Evolutionary conservation across 2,329 filamentous ascomycete species (phyloP).

Genomic region (Hymenotorrendiella dingleyae): DNA sequence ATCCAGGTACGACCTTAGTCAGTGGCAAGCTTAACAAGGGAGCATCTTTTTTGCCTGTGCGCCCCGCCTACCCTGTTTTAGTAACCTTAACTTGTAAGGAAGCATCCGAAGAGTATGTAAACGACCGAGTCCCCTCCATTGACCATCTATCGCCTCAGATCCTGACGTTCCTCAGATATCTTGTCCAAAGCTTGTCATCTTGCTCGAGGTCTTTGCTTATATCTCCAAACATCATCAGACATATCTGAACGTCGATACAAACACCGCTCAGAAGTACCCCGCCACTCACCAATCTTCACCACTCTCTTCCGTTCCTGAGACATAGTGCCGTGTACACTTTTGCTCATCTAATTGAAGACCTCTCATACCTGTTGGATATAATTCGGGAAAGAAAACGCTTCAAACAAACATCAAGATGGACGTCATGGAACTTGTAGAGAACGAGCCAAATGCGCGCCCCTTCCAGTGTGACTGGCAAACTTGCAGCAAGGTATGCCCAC

Average conservation of each 20-base stretch:
- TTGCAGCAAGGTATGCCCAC: conserved; percentile 51
- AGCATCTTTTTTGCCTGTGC: conserved; percentile 23
- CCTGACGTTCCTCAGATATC: conserved; percentile 24
- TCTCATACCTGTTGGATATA: neutral
- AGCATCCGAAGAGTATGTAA: conserved; percentile 27
- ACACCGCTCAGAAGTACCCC: too few species aligned
- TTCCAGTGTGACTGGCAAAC: conserved; percentile 59
- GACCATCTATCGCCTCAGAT: conserved; percentile 16
- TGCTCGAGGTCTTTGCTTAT: neutral
- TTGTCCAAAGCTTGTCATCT: conserved; percentile 7
- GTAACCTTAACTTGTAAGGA: conserved; percentile 16
- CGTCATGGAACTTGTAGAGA: conserved; percentile 59
- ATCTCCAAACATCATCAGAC: conserved; percentile 3
- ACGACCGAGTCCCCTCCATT: conserved; percentile 18
- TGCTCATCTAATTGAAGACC: conserved; percentile 3
- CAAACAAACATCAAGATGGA: conserved; percentile 41
- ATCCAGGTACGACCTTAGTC: conserved; percentile 18
- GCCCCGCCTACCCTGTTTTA: conserved; percentile 23
- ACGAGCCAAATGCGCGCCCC: conserved; percentile 55
- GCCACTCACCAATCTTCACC: too few species aligned
- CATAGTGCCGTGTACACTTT: conserved; percentile 12
- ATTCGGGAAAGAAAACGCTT: neutral
- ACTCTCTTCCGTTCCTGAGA: conserved; percentile 8
- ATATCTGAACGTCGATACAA: neutral
- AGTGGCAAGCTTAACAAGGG: conserved; percentile 18